Percentiles rank a stretch among this genome's conserved stretches.
These are phyloP conservation scores for Taphrina communis DNA, from an alignment of 1,139 yeast species.

Conservation along the genomic window DNA sequence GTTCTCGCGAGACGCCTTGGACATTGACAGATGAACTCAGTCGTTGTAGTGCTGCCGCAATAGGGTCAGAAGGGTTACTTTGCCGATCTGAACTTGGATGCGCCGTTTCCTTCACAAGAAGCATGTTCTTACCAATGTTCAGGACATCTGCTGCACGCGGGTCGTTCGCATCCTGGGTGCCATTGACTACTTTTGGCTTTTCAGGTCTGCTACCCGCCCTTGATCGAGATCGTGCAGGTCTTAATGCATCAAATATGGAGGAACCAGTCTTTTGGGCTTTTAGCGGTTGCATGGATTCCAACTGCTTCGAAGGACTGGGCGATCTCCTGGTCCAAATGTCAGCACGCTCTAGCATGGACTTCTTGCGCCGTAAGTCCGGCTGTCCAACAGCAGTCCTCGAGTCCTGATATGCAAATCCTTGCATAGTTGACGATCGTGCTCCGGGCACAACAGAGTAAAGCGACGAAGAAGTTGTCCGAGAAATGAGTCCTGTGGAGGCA, in stretches of 20 bases:
- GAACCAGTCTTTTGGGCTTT: constrained; percentile 36
- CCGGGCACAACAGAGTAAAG: constrained; percentile 25
- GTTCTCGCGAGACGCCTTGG: neutral
- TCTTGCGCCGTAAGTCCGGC: constrained; percentile 13
- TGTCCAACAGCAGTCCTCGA: neutral
- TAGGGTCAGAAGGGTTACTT: constrained; percentile 54
- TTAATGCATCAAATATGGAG: constrained; percentile 48
- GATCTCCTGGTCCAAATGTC: constrained; percentile 19
- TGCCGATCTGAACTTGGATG: neutral
- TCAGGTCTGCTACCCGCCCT: constrained; percentile 44
- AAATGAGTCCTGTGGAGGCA: constrained; percentile 9
- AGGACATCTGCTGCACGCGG: constrained; percentile 5
- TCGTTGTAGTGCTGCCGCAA: constrained; percentile 67
- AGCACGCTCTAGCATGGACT: constrained; percentile 26
- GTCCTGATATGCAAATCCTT: neutral
- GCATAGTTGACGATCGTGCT: neutral
- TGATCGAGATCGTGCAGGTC: constrained; percentile 50
- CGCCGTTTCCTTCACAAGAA: neutral
- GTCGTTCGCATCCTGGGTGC: neutral
- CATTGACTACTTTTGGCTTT: neutral
- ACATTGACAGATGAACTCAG: constrained; percentile 54
- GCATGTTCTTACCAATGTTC: constrained; percentile 7
- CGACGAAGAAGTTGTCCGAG: constrained; percentile 23
- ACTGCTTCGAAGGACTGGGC: neutral
- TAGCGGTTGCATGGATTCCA: constrained; percentile 6